Percentiles rank a stretch among this genome's conserved stretches.
Conservation (phyloP, 148 eudicot species). For the Euryodendron excelsum region DNA sequence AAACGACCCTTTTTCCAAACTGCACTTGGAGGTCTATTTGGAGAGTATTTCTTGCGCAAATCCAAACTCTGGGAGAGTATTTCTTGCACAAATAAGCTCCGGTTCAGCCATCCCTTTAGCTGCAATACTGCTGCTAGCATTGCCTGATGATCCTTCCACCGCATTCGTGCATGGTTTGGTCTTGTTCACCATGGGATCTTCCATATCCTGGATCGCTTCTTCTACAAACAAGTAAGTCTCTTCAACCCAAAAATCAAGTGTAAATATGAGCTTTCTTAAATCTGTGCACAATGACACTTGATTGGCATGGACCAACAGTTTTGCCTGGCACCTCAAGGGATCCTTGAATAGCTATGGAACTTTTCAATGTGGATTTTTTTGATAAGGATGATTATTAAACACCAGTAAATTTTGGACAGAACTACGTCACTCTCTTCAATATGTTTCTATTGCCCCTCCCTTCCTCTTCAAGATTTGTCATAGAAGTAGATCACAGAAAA, state of each 20-base stretch:
- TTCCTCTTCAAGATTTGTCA: neutral
- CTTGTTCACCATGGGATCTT: conserved; percentile 65
- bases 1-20: conserved; percentile 59
- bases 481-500: neutral
- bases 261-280: neutral
- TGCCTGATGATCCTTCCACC: conserved; percentile 64
- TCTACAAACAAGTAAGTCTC: conserved; percentile 81
- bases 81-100: conserved; percentile 80
- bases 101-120: conserved; percentile 79
- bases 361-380: neutral
- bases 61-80: conserved; percentile 77
- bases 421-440: neutral
- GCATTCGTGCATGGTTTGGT: conserved; percentile 57
- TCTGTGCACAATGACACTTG: neutral
- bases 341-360: neutral
- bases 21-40: no score
- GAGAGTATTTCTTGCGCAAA: conserved; percentile 61
- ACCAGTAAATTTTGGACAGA: neutral
- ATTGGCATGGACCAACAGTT: neutral
- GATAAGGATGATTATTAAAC: neutral
- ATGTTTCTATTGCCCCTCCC: neutral
- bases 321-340: neutral
- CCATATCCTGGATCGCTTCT: conserved; percentile 66
- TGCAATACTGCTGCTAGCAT: conserved; percentile 58
- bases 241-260: neutral